phyloP scores from a whole-genome alignment of 2,329 filamentous ascomycete species.

The Aspergillus persii region DNA sequence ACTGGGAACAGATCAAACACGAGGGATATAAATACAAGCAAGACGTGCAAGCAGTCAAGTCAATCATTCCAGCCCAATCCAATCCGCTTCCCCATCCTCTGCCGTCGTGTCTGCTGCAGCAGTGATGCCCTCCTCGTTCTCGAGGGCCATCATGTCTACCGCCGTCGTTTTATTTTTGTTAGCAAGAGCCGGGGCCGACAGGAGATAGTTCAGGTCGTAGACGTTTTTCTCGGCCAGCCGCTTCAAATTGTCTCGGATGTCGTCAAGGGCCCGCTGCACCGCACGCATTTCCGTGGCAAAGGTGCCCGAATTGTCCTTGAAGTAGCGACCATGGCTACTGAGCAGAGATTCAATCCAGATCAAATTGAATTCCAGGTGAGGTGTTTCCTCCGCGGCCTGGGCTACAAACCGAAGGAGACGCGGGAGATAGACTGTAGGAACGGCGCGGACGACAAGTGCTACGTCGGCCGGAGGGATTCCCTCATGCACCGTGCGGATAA shows the following conservation, averaged over 20 bases:
- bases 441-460: slow-evolving; percentile 69
- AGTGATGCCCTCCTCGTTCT: slow-evolving; percentile 29
- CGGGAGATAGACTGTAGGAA: slow-evolving; percentile 83
- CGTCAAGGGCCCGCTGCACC: slow-evolving; percentile 74
- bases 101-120: slow-evolving; percentile 28
- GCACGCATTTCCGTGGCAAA: slow-evolving; percentile 82
- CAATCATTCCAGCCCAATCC: slow-evolving; percentile 54
- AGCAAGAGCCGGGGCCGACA: slow-evolving; percentile 50
- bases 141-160: slow-evolving; percentile 17
- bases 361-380: slow-evolving; percentile 92
- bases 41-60: neutral
- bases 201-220: slow-evolving; percentile 83
- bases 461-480: slow-evolving; percentile 74
- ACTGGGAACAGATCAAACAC: slow-evolving; percentile 12
- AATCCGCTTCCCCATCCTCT: slow-evolving; percentile 46
- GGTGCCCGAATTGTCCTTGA: slow-evolving; percentile 75
- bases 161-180: slow-evolving; percentile 23
- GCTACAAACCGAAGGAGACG: slow-evolving; percentile 84
- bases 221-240: slow-evolving; percentile 82
- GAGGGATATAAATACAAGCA: slow-evolving; percentile 12
- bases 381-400: slow-evolving; percentile 80
- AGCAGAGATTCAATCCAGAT: slow-evolving; percentile 84
- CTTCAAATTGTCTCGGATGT: slow-evolving; percentile 79
- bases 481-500: slow-evolving; percentile 85
- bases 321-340: slow-evolving; percentile 77